A percentile compares a stretch with the other conserved stretches of the same genome.
These are phyloP conservation scores for Linnemannia elongata DNA, from an alignment of 192 early-diverging fungal species.

Conservation along the genomic window DNA sequence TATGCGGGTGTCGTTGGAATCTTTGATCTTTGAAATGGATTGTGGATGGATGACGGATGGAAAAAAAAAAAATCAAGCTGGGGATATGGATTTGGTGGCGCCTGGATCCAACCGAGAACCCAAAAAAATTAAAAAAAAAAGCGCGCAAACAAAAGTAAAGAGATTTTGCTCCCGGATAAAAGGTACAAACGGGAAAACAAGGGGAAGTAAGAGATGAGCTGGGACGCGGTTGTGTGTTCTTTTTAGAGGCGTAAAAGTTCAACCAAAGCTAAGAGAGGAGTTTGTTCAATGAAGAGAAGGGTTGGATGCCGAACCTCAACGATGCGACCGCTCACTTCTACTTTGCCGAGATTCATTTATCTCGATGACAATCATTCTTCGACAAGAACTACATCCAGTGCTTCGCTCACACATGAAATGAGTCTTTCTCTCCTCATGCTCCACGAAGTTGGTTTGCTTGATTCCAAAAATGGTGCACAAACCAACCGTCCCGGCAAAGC, in stretches of 20 bases:
- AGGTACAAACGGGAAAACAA: neutral
- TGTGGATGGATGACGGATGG: neutral
- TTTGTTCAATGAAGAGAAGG: neutral
- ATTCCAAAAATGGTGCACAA: conserved; percentile 9
- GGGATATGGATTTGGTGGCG: neutral
- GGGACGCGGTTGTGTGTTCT: too few relatives aligned
- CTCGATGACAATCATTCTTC: neutral
- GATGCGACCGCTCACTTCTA: neutral
- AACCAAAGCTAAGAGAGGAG: neutral
- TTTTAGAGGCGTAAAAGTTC: conserved; percentile 2
- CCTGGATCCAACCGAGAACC: neutral
- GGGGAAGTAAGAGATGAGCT: neutral
- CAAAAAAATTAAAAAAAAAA: neutral
- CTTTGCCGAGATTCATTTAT: neutral
- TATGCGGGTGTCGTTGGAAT: too few relatives aligned
- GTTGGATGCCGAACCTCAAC: neutral
- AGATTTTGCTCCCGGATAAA: neutral
- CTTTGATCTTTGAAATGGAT: too few relatives aligned
- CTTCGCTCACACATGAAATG: neutral
- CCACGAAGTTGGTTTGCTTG: neutral
- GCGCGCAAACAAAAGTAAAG: neutral
- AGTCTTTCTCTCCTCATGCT: too few relatives aligned
- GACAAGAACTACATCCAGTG: neutral
- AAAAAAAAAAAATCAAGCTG: too few relatives aligned
- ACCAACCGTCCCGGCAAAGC: neutral